These are phyloP conservation scores for Orbilia ellipsospora DNA, from an alignment of 2,329 filamentous ascomycete genomes.

Conservation along the genomic window DNA sequence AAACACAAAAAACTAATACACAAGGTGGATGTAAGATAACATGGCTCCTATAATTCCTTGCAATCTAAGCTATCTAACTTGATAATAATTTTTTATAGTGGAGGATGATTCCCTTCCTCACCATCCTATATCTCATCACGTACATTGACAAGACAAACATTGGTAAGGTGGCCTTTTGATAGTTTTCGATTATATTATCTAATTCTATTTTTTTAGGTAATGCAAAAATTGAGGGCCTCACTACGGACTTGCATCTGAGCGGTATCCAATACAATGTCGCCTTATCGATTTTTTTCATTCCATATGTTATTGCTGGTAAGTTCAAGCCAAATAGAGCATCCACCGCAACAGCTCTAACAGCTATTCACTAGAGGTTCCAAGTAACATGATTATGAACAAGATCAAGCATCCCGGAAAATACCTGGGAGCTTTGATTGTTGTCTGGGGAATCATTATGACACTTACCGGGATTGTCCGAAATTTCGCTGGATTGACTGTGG, in stretches of 20 bases:
- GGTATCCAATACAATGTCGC: conserved; percentile 41
- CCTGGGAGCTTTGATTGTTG: conserved; percentile 62
- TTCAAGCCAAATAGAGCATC: neutral
- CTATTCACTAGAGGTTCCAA: conserved; percentile 60
- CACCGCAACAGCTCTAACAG: neutral
- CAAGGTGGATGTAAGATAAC: conserved; percentile 56
- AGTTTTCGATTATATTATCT: neutral
- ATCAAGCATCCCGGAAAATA: conserved; percentile 65
- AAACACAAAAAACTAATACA: conserved; percentile 60
- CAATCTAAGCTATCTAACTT: neutral
- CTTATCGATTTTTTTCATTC: conserved; percentile 35
- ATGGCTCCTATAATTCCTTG: conserved; percentile 39
- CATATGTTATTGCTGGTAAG: conserved; percentile 32
- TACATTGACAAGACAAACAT: conserved; percentile 48
- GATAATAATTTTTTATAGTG: conserved; percentile 11
- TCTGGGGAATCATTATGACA: conserved; percentile 63
- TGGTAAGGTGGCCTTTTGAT: conserved; percentile 2
- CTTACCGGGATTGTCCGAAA: conserved; percentile 60
- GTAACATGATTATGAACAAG: conserved; percentile 63
- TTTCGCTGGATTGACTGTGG: conserved; percentile 59
- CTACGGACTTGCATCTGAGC: conserved; percentile 28
- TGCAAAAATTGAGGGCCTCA: conserved; percentile 41
- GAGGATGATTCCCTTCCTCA: conserved; percentile 38
- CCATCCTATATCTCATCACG: conserved; percentile 33
- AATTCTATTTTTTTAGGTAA: conserved; percentile 11